Conservation (phyloP, 352 stramenopile genomes). For the Phytophthora pseudosyringae region DNA sequence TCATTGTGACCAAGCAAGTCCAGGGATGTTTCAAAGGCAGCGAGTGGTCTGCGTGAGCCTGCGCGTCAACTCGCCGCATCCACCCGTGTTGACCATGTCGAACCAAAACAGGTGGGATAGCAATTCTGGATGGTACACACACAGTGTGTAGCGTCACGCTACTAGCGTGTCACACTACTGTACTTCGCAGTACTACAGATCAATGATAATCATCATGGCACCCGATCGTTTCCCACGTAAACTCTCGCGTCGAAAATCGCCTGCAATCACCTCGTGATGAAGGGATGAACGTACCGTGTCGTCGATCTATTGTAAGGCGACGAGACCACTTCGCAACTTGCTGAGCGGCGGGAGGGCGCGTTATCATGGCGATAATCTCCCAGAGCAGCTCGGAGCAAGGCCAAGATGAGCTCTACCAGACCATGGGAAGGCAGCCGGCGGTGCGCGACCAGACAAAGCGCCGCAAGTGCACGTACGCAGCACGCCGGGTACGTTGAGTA, state of each 20-base stretch:
- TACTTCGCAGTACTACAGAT: too few relatives aligned
- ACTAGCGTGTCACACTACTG: too few relatives aligned
- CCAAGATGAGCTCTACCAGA: background rate
- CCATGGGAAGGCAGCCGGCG: background rate
- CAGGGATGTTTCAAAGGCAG: background rate
- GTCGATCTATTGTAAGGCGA: background rate
- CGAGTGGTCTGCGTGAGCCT: background rate
- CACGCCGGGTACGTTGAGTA: conserved; percentile 4
- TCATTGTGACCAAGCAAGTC: background rate
- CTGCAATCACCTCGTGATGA: conserved; percentile 6
- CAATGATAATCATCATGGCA: background rate
- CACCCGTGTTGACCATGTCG: conserved; percentile 7
- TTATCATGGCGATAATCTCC: background rate
- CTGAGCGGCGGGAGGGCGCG: background rate
- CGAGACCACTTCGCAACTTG: conserved; percentile 2
- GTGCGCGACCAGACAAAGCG: background rate
- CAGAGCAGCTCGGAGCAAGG: background rate
- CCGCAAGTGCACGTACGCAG: conserved; percentile 24
- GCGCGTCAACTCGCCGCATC: conserved; percentile 6
- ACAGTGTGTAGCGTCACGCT: too few relatives aligned
- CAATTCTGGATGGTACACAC: too few relatives aligned
- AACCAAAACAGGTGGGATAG: too few relatives aligned
- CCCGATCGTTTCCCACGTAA: conserved; percentile 10
- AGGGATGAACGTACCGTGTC: background rate
- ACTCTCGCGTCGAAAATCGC: background rate